Evolutionary conservation across 805 yeast species (phyloP).

Genomic region (Saccharomycopsis amapae): DNA sequence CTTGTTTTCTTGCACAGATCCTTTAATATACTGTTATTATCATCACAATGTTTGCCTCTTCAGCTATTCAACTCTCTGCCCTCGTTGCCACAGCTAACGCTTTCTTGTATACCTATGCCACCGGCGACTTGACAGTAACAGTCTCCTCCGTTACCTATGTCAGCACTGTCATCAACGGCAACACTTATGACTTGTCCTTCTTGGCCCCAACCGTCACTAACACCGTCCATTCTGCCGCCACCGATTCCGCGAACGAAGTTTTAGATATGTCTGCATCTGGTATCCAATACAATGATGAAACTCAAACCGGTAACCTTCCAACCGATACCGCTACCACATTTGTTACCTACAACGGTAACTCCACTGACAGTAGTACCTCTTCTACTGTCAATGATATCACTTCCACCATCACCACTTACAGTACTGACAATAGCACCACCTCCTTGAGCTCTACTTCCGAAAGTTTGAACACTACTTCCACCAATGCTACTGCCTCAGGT

Average conservation of each 20-base stretch:
- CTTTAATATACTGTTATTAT: background rate
- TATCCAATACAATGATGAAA: background rate
- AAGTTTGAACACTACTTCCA: too few relatives aligned
- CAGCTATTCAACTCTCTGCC: background rate
- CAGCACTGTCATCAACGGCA: constrained; percentile 18
- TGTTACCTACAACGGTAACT: background rate
- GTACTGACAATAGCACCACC: too few relatives aligned
- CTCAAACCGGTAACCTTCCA: background rate
- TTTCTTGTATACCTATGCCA: constrained; percentile 19
- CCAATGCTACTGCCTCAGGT: too few relatives aligned
- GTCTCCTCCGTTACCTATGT: constrained; percentile 11
- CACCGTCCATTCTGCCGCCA: constrained; percentile 15
- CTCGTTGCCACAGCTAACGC: constrained; percentile 3
- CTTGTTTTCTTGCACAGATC: background rate
- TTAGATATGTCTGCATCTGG: background rate
- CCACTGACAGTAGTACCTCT: background rate
- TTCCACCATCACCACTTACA: constrained; percentile 1
- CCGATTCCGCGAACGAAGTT: constrained; percentile 2
- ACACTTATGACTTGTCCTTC: constrained; percentile 18
- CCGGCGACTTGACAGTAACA: constrained; percentile 17
- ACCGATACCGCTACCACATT: constrained; percentile 17
- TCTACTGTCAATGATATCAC: background rate
- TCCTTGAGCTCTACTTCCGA: too few relatives aligned
- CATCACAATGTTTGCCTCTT: too few relatives aligned
- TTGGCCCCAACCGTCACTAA: constrained; percentile 17